phyloP scores from a whole-genome alignment of 192 early-diverging fungal species.

The Podila epicladia region DNA sequence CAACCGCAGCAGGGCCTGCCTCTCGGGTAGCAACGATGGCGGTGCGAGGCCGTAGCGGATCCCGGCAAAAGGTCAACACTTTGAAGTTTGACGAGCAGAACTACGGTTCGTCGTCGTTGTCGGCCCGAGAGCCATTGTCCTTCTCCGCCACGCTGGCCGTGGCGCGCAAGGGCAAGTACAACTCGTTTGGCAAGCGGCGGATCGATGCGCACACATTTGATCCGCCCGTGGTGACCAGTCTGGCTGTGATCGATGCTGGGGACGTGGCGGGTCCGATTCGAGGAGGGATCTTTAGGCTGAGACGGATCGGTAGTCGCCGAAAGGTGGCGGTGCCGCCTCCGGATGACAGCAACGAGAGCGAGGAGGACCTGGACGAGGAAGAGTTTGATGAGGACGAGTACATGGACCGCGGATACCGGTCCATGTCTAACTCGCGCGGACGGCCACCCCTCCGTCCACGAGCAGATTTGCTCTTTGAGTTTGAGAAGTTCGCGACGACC shows the following conservation, averaged over 20 bases:
- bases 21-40: conserved; percentile 4
- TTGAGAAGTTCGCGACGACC: neutral
- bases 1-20: conserved; percentile 8
- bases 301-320: neutral
- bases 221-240: conserved; percentile 6
- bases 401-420: conserved; percentile 33
- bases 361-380: neutral
- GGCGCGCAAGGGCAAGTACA: conserved; percentile 9
- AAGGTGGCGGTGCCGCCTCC: neutral
- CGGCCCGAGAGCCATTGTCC: neutral
- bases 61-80: conserved; percentile 1
- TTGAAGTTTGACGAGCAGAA: neutral
- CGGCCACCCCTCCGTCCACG: conserved; percentile 17
- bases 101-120: neutral
- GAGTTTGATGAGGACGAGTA: conserved; percentile 15
- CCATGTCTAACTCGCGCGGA: conserved; percentile 16
- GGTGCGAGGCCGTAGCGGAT: conserved; percentile 10
- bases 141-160: conserved; percentile 22
- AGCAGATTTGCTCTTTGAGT: conserved; percentile 16
- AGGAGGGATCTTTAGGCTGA: neutral
- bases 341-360: neutral
- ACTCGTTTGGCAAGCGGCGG: conserved; percentile 7
- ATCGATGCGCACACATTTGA: conserved; percentile 31
- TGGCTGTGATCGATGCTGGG: neutral
- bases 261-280: neutral